Evolutionary conservation across 768 basidiomycete genomes (phyloP).

Genomic region (Royoungia palumana): DNA sequence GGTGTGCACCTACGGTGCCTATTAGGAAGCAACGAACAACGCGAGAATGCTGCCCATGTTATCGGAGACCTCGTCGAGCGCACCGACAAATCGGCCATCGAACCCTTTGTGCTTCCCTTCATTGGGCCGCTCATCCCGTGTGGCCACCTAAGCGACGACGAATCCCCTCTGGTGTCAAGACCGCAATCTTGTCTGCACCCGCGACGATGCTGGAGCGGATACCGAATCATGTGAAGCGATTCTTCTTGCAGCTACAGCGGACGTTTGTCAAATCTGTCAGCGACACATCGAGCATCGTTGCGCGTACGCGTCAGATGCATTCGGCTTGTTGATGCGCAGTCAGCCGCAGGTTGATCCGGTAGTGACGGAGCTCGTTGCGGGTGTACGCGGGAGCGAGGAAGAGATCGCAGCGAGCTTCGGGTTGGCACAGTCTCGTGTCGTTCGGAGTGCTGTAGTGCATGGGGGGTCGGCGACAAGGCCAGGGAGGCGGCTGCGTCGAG

Average conservation of each 20-base stretch:
- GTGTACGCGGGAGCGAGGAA: conserved; percentile 56
- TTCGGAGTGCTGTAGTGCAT: conserved; percentile 52
- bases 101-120: conserved; percentile 94
- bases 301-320: conserved; percentile 78
- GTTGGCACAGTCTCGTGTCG: conserved; percentile 72
- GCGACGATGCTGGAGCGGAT: conserved; percentile 82
- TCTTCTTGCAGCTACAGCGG: conserved; percentile 96
- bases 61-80: conserved; percentile 92
- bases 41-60: conserved; percentile 89
- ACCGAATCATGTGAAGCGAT: conserved; percentile 88
- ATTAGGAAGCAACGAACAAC: too few species aligned
- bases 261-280: conserved; percentile 93
- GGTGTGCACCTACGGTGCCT: too few species aligned
- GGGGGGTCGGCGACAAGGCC: conserved; percentile 76
- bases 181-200: conserved; percentile 83
- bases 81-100: conserved; percentile 79
- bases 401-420: conserved; percentile 74
- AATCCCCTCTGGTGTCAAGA: conserved; percentile 91
- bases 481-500: too few species aligned
- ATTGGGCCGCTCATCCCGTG: conserved; percentile 95
- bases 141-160: conserved; percentile 86
- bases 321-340: conserved; percentile 87
- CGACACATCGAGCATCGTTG: conserved; percentile 75
- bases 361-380: conserved; percentile 72
- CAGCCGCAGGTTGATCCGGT: conserved; percentile 87